These are phyloP conservation scores for Prunus davidiana DNA, from an alignment of 306 rosid species.

Conservation along the genomic window DNA sequence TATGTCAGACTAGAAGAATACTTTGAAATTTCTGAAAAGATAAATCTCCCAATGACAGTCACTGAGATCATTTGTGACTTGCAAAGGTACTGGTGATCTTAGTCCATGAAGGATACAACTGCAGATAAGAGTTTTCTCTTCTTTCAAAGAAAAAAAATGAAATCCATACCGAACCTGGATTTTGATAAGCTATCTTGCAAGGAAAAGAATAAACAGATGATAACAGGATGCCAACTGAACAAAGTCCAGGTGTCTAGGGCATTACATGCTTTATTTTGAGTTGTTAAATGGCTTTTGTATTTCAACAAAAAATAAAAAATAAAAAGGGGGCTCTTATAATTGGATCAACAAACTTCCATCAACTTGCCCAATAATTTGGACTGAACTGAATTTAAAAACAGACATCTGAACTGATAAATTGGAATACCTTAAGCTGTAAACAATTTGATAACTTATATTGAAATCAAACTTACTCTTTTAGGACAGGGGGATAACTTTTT, in stretches of 20 bases:
- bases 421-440: neutral
- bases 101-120: neutral
- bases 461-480: constrained; percentile 73
- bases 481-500: constrained; percentile 80
- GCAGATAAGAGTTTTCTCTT: neutral
- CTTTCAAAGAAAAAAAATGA: neutral
- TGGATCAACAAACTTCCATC: neutral
- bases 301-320: no score
- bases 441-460: neutral
- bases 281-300: neutral
- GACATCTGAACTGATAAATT: neutral
- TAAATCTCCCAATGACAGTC: neutral
- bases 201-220: neutral
- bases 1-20: neutral
- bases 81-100: no score
- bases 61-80: neutral
- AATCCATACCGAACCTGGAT: neutral
- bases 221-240: neutral
- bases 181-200: neutral
- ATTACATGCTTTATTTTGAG: neutral
- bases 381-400: neutral
- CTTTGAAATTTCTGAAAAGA: neutral
- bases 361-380: neutral
- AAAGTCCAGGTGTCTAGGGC: neutral
- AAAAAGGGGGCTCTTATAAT: neutral